Percentiles rank a stretch among this genome's conserved stretches.
These are phyloP conservation scores for Ogataea trehalophila DNA, from an alignment of 805 yeast genomes.

Conservation along the genomic window DNA sequence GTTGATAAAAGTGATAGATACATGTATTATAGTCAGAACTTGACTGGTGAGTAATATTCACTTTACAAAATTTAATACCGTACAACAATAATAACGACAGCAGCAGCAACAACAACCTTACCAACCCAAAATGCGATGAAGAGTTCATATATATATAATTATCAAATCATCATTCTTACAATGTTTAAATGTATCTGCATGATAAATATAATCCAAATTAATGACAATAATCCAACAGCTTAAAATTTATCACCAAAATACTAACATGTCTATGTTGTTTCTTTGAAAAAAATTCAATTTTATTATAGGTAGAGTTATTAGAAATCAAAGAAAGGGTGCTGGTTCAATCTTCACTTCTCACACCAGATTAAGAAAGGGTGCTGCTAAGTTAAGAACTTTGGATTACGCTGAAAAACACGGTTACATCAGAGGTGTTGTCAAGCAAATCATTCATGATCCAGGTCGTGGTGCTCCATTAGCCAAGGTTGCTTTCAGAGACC, in stretches of 20 bases:
- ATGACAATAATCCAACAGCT: too few relatives aligned
- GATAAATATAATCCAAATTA: too few relatives aligned
- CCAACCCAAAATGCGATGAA: too few relatives aligned
- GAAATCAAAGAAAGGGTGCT: constrained; percentile 99
- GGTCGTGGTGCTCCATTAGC: constrained; percentile 99
- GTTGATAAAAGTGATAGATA: too few relatives aligned
- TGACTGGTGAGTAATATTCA: too few relatives aligned
- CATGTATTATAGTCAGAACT: too few relatives aligned
- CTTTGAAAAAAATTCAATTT: neutral
- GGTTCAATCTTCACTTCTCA: constrained; percentile 99
- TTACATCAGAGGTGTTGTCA: constrained; percentile 98
- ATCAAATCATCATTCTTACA: neutral
- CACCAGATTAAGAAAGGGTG: constrained; percentile 99
- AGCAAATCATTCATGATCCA: constrained; percentile 98
- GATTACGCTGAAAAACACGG: constrained; percentile 99
- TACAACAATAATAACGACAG: too few relatives aligned
- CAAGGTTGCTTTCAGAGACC: constrained; percentile 98
- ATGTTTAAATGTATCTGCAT: too few relatives aligned
- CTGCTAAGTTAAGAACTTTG: constrained; percentile 98
- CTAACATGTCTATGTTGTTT: neutral
- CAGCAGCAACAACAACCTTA: too few relatives aligned
- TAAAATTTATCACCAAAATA: neutral
- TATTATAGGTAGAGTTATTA: constrained; percentile 91
- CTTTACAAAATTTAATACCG: too few relatives aligned
- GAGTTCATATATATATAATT: neutral